Base-by-base conservation (phyloP, 306 rosid species). In the Calophaca sinica region DNA sequence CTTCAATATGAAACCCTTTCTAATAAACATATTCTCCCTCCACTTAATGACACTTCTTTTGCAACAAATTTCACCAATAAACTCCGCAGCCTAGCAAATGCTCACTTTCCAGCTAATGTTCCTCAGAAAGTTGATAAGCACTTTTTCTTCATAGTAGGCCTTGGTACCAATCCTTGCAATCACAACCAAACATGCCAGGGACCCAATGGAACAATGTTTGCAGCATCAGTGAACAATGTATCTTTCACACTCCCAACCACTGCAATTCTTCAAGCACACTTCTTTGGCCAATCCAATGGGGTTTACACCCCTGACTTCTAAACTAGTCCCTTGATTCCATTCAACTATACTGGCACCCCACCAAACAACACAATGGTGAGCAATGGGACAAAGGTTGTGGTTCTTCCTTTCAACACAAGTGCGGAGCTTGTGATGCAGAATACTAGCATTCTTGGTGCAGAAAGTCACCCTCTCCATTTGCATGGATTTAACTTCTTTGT, bases 401-500 rank as follows among this genome's bases (percentile, higher is more conserved):
- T 84, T 31, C 84, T 88, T 78, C 84, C 89, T 0, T 91, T 80
- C 61, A 85, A 87, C 81, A 85, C 91, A 3, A 82, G 89, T 32
- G 92, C 85, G 26, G 90, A 87, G 63, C 73, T 86, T 72, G 79
- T 86, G 2, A 1, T 88, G 84, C 91, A 88, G 59, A 91, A 87
- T 48, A 90, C 93, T 0, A 83, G 91, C 78, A 84, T 90, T 59
- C 84, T 90, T 20, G 85, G 87, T 29, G 87, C 74, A 0, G 93
- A 88, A 53, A 86, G 84, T 39, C 89, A 90, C 62, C 93, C 96
- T 54, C 82, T 90, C 10, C 96, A 86, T 85, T 81, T 88, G 54
- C 96, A 88, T 83, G 96, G 96, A 1, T 88, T 81, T 39, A 87
- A 90, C 57, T 88, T 88, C 86, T 83, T 90, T 70, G 87, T 90